Evolutionary conservation across 2,329 filamentous ascomycete species (phyloP), one percentile per base, ranked within the genome.

Genomic region (Gaeumannomyces sp.): DNA sequence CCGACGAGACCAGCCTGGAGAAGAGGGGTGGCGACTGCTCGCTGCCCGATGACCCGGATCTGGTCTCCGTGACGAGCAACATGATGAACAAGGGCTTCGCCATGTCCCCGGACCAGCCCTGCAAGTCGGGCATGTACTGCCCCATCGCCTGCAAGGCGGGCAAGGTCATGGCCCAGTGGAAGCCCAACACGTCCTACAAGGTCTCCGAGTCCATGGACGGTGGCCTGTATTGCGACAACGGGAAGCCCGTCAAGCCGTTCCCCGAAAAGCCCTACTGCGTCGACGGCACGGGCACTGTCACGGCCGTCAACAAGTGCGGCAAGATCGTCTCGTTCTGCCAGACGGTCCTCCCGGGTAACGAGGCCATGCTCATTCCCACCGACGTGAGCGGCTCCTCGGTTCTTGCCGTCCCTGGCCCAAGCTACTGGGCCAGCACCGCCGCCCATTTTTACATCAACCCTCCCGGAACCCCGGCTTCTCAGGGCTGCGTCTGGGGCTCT

Each of bases 291-390:
- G 89, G 88, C 59, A 73, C 85, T 10, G 82, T 93, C 64, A 78
- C 81, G 65, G 90, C 83, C 50, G 79, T 86, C 67, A 93, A 92
- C 79, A 87, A 88, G 69, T 85, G 83, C 67, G 82, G 84, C 59
- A 77, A 79, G 50, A 72, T 81, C 19, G 83, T 92, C 64, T 85
- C 90, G 3, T 91, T 90, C 76, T 93, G 90, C 76, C 90, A 93
- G 76, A 93, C 90, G 5, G 88, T 92, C 19, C 77, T 93, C 67
- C 90, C 90, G 25, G 90, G 90, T 62, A 89, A 92, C 71, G 90
- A 93, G 78, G 88, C 88, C 67, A 93, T 93, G 90, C 80, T 93
- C 69, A 93, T 93, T 71, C 89, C 90, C 22, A 93, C 89, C n/a
- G 76, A 87, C 67, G 87, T 93, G 60, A 72, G 80, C 28, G 77